These are phyloP conservation scores for Cenchrus americanus DNA, from an alignment of 176 grass and related monocot species.

Conservation along the genomic window DNA sequence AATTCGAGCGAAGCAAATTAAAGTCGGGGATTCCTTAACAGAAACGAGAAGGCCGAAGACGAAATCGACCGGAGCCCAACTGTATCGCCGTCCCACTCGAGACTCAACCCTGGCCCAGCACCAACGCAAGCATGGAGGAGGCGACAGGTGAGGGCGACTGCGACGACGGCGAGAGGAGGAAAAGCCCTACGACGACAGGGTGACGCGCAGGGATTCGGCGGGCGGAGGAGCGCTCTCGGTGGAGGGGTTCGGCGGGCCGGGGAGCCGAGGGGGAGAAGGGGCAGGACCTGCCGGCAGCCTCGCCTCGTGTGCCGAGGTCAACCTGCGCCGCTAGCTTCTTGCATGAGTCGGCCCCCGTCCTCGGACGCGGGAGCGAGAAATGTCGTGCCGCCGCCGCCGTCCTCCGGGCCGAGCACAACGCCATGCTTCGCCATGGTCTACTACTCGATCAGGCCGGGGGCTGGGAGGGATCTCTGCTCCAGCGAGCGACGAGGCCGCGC, in stretches of 20 bases:
- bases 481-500: background rate
- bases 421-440: too few relatives aligned
- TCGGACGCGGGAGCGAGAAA: too few relatives aligned
- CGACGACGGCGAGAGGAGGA: background rate
- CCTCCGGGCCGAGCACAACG: too few relatives aligned
- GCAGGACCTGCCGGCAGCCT: background rate
- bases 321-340: too few relatives aligned
- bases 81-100: background rate
- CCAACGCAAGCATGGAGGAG: background rate
- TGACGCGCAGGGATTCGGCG: background rate
- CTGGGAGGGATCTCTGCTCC: background rate
- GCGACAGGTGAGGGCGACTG: background rate
- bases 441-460: background rate
- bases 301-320: background rate
- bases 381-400: too few relatives aligned
- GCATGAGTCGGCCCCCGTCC: too few relatives aligned
- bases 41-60: background rate
- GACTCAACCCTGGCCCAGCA: background rate
- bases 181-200: background rate
- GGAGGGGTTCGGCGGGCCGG: too few relatives aligned
- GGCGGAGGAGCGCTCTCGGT: too few relatives aligned
- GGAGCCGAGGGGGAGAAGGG: background rate
- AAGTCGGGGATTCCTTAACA: conserved; percentile 12
- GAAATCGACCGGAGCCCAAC: background rate
- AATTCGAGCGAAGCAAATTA: background rate